Percentiles rank a stretch among this genome's conserved stretches.
These are phyloP conservation scores for Fraxinus quadrangulata DNA, from an alignment of 257 asterid genomes.

Conservation along the genomic window DNA sequence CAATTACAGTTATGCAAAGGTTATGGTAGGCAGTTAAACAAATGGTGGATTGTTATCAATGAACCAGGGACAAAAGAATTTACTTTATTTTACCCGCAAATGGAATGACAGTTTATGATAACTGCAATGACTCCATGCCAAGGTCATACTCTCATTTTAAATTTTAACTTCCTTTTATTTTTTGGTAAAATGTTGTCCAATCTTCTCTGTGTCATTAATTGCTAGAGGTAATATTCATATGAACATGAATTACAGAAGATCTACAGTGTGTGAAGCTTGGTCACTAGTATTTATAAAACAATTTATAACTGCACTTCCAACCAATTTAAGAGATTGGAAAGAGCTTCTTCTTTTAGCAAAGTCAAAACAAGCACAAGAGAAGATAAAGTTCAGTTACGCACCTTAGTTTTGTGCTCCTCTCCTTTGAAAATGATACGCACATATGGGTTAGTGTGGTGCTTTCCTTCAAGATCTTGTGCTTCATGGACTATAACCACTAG, in stretches of 20 bases:
- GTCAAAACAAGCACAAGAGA: neutral
- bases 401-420: conserved; percentile 97
- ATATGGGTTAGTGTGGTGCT: conserved; percentile 97
- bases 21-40: neutral
- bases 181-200: neutral
- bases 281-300: neutral
- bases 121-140: neutral
- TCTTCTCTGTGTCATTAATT: neutral
- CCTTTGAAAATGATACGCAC: conserved; percentile 77
- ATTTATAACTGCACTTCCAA: neutral
- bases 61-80: neutral
- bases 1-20: neutral
- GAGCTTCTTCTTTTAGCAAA: neutral
- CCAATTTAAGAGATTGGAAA: neutral
- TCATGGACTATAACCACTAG: conserved; percentile 80
- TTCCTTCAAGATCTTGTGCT: conserved; percentile 98
- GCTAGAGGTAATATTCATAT: neutral
- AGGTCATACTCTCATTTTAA: neutral
- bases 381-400: conserved; percentile 22
- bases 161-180: neutral
- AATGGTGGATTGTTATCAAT: neutral
- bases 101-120: neutral
- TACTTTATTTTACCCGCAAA: neutral
- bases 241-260: neutral
- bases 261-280: neutral